Evolutionary conservation across 1,284 basidiomycete genomes (phyloP), one percentile per base, ranked within the genome.

Genomic region (Thecaphora frezii): DNA sequence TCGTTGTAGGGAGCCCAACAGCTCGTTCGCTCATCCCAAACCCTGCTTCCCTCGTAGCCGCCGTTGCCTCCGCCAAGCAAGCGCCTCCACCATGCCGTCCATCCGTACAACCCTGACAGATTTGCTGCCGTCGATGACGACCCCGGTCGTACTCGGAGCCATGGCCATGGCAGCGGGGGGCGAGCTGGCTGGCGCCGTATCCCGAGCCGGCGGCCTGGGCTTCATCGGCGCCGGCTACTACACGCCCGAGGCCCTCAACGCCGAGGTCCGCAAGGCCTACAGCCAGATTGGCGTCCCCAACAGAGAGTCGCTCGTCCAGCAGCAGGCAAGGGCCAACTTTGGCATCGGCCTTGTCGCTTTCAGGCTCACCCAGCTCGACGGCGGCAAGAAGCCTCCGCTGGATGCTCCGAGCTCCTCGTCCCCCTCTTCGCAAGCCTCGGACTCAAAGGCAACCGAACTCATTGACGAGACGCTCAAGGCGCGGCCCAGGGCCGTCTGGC

Each of bases 191-290:
- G 71, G 58, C 5, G 51, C 63, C 12, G 70, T 76, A 9, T 71
- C 73, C 2, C 26, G 49, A 9, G 76, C 60, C 10, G 76, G 74
- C 37, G 74, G 70, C 9, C 66, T 78, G 10, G 76, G 76, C n/a
- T 76, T 76, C 49, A 62, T 77, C 46, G 76, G 74, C 19, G 76
- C 76, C 1, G 76, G 76, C 33, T 74, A 72, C 46, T 69, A 59
- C 42, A 52, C 54, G 1, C 49, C 57, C 1, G 24, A 51, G 25
- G 49, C 48, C 36, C 54, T 78, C 7, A 40, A 54, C 14, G 14
- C 43, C 21, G 73, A 77, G 42, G 47, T 71, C 7, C 41, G 46
- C 0, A 52, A 57, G 24, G 74, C 70, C 1, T 50, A 50, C 25
- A 19, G 25, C 7, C 45, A 49, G 22, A 52, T 73, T 0, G 59